Base-by-base conservation (phyloP, 257 asterid species). In the Fraxinus americana region DNA sequence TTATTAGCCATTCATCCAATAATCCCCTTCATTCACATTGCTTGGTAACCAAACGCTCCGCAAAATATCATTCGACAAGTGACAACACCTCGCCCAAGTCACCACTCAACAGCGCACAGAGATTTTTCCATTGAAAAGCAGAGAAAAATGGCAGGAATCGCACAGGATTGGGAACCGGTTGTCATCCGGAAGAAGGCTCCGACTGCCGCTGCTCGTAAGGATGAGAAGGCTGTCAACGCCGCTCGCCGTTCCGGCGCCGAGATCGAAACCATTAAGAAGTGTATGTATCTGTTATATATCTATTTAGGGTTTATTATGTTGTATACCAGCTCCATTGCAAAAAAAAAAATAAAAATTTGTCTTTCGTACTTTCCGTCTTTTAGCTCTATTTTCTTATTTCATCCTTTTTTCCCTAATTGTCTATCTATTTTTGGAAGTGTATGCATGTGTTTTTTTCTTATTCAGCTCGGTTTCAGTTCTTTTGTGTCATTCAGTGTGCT, bases 161-260 rank as follows among this genome's bases (percentile, higher is more conserved):
- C 21, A 48, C 59, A 48, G 59, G 59, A 48, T 16, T 48, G 59
- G 59, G 59, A 48, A 16, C 59, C 59, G 16, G 59, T 48, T 48
- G 59, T 48, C n/a, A 48, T 48, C 21, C 59, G 59, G 59, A 48
- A 48, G 59, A 48, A 48, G 59, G 59, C 59, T 3, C 59, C 59
- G 0, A 48, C 59, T 48, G 73, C 98, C 84, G 98, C 98, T 69
- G 98, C 97, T 23, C 91, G 97, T 5, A 94, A 92, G 85, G 98
- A 94, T 72, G 97, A 94, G 85, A 94, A 94, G 80, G 94, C 97
- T 35, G 97, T 94, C 83, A 94, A 94, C 90, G 97, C 97, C 73
- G 98, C 98, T 77, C 97, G 98, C 71, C 97, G 98, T 32, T 41
- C 87, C 73, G 98, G 98, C 72, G 98, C 97, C 9, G 98, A 94